These are phyloP conservation scores for Hypoxylon sp. DNA, from an alignment of 2,329 filamentous ascomycete genomes.

Conservation along the genomic window DNA sequence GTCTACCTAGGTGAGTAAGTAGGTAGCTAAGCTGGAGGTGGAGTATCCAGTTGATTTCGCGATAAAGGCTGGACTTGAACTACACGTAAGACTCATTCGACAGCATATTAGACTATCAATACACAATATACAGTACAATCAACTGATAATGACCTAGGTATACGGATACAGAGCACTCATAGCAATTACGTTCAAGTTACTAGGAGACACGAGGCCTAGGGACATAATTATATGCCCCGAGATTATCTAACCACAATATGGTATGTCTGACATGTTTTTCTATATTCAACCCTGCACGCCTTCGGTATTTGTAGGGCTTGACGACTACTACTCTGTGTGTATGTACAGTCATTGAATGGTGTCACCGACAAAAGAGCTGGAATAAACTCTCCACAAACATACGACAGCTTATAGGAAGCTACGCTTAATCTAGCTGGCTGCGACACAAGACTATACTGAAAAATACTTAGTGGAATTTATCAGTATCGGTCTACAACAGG, in stretches of 20 bases:
- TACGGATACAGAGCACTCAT: neutral
- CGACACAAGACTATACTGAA: neutral
- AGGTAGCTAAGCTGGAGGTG: too few species aligned
- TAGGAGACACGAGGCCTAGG: neutral
- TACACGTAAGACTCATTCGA: neutral
- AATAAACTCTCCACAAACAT: slow-evolving; percentile 9
- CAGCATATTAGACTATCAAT: neutral
- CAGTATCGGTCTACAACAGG: neutral
- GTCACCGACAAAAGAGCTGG: neutral
- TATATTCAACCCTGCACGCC: neutral
- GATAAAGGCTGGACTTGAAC: neutral
- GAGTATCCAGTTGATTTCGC: neutral
- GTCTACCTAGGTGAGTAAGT: neutral
- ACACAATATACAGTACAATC: too few species aligned
- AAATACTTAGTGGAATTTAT: neutral
- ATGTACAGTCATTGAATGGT: neutral
- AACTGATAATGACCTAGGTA: too few species aligned
- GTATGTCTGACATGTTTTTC: neutral
- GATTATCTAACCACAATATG: neutral
- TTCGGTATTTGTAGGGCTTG: neutral
- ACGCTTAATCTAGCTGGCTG: slow-evolving; percentile 8
- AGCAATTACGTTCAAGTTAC: neutral
- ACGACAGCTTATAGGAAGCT: slow-evolving; percentile 19
- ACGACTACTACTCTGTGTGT: too few species aligned
- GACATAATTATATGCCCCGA: neutral